Evolutionary conservation across 1,139 yeast species (phyloP).

Genomic region (Protomyces inouyei): DNA sequence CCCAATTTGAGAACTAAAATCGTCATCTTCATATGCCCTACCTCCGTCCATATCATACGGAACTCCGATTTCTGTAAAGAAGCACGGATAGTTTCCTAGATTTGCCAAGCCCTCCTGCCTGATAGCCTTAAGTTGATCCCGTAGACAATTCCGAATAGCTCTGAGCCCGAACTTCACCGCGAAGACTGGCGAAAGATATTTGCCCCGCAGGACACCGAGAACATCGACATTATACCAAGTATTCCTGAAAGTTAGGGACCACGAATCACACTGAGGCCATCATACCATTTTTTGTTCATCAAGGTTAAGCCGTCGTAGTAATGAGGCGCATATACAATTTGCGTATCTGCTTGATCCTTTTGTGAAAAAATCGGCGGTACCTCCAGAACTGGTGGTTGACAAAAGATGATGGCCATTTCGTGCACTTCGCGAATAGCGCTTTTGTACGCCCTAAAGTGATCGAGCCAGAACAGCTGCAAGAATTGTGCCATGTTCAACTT

Average conservation of each 20-base stretch:
- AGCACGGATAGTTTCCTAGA: constrained; percentile 44
- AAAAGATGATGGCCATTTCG: constrained; percentile 51
- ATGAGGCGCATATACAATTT: constrained; percentile 76
- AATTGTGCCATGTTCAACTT: constrained; percentile 50
- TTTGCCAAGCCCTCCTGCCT: constrained; percentile 51
- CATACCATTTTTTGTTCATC: constrained; percentile 76
- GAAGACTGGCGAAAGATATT: constrained; percentile 67
- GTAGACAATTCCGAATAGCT: constrained; percentile 53
- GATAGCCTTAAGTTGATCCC: constrained; percentile 61
- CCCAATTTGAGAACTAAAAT: constrained; percentile 64
- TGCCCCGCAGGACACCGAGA: constrained; percentile 77
- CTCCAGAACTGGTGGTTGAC: constrained; percentile 82
- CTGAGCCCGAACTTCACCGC: constrained; percentile 75
- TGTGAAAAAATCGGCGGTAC: constrained; percentile 64
- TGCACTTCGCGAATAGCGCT: constrained; percentile 46
- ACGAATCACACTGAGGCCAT: too few relatives aligned
- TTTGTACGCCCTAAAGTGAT: constrained; percentile 49
- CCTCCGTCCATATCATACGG: constrained; percentile 91
- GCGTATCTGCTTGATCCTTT: constrained; percentile 52
- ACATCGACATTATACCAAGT: constrained; percentile 67
- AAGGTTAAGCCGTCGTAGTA: constrained; percentile 90
- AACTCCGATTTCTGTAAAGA: constrained; percentile 94
- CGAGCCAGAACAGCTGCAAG: constrained; percentile 55
- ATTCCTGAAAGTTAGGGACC: constrained; percentile 30
- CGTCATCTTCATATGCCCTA: constrained; percentile 58